Percentiles rank a stretch among this genome's conserved stretches.
phyloP scores from a whole-genome alignment of 2,329 filamentous ascomycete genomes.

The Cytospora leucostoma region DNA sequence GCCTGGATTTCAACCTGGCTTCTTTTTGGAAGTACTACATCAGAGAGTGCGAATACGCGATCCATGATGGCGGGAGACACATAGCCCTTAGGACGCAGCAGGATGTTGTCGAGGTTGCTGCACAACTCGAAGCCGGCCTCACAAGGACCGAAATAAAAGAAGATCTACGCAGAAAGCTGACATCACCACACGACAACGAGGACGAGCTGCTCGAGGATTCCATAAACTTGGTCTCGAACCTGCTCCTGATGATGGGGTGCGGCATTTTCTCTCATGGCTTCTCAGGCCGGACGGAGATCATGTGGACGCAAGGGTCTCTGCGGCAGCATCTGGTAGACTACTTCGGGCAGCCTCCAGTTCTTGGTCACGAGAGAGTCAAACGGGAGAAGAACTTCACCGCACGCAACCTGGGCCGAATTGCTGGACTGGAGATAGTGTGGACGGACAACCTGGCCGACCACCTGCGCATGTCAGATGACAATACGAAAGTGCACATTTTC shows the following conservation, averaged over 20 bases:
- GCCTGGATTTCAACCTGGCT: not conserved
- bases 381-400: slow-evolving; percentile 32
- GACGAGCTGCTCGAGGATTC: slow-evolving; percentile 11
- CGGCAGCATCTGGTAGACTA: not conserved
- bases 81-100: slow-evolving; percentile 7
- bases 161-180: slow-evolving; percentile 1
- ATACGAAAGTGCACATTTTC: slow-evolving; percentile 43
- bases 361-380: slow-evolving; percentile 25
- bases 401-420: slow-evolving; percentile 35
- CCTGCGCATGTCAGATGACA: slow-evolving; percentile 41
- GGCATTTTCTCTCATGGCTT: slow-evolving; percentile 5
- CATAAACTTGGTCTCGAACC: not conserved
- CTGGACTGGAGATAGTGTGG: slow-evolving; percentile 39
- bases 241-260: slow-evolving; percentile 14
- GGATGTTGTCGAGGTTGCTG: slow-evolving; percentile 15
- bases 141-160: slow-evolving; percentile 1
- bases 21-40: slow-evolving; percentile 13
- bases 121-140: slow-evolving; percentile 4
- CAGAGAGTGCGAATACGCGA: slow-evolving; percentile 1
- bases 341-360: not conserved
- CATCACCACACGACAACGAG: slow-evolving; percentile 5
- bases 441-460: slow-evolving; percentile 46
- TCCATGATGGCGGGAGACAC: slow-evolving; percentile 3
- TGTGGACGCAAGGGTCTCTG: not conserved
- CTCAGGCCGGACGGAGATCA: slow-evolving; percentile 4